A percentile compares a stretch with the other conserved stretches of the same genome.
phyloP scores from a whole-genome alignment of 2,329 filamentous ascomycete genomes.

The Ophiostoma montium region DNA sequence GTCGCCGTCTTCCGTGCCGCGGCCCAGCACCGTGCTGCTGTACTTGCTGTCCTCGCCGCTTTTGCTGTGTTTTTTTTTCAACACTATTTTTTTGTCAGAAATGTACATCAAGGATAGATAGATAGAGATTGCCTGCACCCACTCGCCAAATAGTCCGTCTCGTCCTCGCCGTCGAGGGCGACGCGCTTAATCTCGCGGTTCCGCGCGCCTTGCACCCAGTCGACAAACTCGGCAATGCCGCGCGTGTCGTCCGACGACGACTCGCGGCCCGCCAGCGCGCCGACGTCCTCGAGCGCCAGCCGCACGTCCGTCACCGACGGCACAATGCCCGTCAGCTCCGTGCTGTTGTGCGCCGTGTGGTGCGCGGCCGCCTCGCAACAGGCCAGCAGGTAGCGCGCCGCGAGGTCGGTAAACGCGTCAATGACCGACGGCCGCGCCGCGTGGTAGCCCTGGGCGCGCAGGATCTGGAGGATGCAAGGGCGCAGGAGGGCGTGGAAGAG shows the following conservation, averaged over 20 bases:
- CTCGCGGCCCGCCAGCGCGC: slow-evolving; percentile 60
- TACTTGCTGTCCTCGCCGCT: slow-evolving; percentile 78
- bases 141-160: slow-evolving; percentile 57
- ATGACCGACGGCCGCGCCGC: slow-evolving; percentile 67
- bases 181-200: slow-evolving; percentile 73
- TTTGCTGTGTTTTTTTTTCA: slow-evolving; percentile 90
- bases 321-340: slow-evolving; percentile 46
- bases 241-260: slow-evolving; percentile 56
- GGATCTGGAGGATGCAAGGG: slow-evolving; percentile 76
- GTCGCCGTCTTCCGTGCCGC: slow-evolving; percentile 32
- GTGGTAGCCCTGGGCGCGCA: slow-evolving; percentile 84
- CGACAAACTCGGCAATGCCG: slow-evolving; percentile 63
- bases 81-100: slow-evolving; percentile 28
- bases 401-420: slow-evolving; percentile 77
- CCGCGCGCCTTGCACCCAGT: slow-evolving; percentile 60
- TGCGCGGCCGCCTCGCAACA: slow-evolving; percentile 59
- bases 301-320: slow-evolving; percentile 65
- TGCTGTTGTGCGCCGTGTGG: slow-evolving; percentile 56
- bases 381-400: slow-evolving; percentile 63
- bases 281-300: slow-evolving; percentile 71
- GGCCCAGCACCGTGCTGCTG: slow-evolving; percentile 70
- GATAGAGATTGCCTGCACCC: too few species aligned
- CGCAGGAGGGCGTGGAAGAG: slow-evolving; percentile 65
- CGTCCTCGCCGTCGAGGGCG: slow-evolving; percentile 53
- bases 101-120: too few species aligned